A percentile compares a stretch with the other conserved stretches of the same genome.
Evolutionary conservation across 306 rosid species (phyloP).

Genomic region (Mimosa bimucronata): DNA sequence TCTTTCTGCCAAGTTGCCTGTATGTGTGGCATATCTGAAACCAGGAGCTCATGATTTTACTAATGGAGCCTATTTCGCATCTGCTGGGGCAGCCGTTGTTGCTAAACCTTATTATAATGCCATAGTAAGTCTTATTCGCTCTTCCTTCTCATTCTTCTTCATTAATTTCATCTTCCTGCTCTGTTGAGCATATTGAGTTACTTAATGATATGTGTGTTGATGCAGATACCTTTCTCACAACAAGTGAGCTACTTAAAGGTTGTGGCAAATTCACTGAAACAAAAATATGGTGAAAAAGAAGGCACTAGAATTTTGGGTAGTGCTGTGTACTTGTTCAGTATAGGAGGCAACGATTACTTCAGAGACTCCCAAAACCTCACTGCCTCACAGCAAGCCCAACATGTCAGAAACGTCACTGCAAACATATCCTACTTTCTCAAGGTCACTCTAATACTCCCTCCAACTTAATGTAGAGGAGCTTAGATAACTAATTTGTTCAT

Average conservation of each 20-base stretch:
- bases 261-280: conserved; percentile 32
- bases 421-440: conserved; percentile 40
- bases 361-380: conserved; percentile 35
- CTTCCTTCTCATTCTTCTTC: not conserved
- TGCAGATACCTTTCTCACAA: conserved; percentile 42
- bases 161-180: not conserved
- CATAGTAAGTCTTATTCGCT: conserved; percentile 28
- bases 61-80: conserved; percentile 49
- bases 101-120: conserved; percentile 21
- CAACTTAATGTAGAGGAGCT: too few relatives aligned
- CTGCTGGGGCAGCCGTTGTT: conserved; percentile 51
- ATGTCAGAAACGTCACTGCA: conserved; percentile 41
- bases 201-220: not conserved
- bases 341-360: conserved; percentile 49
- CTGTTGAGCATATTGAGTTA: not conserved
- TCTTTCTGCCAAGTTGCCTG: conserved; percentile 45
- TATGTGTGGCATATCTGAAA: conserved; percentile 44
- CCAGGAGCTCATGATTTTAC: conserved; percentile 21
- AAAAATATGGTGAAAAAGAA: conserved; percentile 36
- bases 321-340: conserved; percentile 48
- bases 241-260: conserved; percentile 42
- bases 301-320: conserved; percentile 35
- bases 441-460: not conserved
- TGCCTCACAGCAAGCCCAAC: conserved; percentile 24
- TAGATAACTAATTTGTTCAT: not conserved